Percentiles rank a stretch among this genome's conserved stretches.
phyloP scores from a whole-genome alignment of 2,329 filamentous ascomycete genomes.

The Apiospora sp. region DNA sequence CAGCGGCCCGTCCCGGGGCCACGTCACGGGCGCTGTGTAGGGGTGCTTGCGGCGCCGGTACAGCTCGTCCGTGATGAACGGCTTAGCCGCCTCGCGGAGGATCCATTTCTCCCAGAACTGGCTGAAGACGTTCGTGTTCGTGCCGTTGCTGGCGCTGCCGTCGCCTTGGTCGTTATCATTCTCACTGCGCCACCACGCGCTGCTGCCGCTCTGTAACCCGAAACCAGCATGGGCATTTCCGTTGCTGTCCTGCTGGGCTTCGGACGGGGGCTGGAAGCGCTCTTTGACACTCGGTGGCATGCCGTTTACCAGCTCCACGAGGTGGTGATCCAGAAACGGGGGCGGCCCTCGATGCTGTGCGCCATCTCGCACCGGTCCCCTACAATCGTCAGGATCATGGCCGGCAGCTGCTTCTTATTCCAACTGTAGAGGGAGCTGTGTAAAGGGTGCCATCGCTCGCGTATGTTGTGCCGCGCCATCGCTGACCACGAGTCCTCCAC shows the following conservation, averaged over 20 bases:
- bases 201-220: conserved; percentile 25
- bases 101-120: conserved; percentile 35
- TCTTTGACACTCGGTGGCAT: conserved; percentile 32
- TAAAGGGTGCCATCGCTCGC: conserved; percentile 30
- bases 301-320: conserved; percentile 29
- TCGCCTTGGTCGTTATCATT: background rate
- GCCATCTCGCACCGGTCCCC: conserved; percentile 35
- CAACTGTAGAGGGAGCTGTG: conserved; percentile 31
- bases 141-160: background rate
- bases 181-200: conserved; percentile 25
- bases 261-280: conserved; percentile 26
- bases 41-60: conserved; percentile 59
- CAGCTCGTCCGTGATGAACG: conserved; percentile 49
- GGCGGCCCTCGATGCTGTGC: conserved; percentile 33
- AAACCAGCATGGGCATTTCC: no score
- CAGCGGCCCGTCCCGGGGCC: conserved; percentile 51
- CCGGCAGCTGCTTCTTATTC: conserved; percentile 29
- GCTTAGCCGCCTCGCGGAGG: conserved; percentile 31
- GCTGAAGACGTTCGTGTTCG: background rate
- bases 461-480: conserved; percentile 25
- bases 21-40: conserved; percentile 53
- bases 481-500: background rate
- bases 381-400: conserved; percentile 29
- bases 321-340: conserved; percentile 33
- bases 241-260: background rate